Evolutionary conservation across 805 yeast genomes (phyloP).

Genomic region (Cyberlindnera bimundalis): DNA sequence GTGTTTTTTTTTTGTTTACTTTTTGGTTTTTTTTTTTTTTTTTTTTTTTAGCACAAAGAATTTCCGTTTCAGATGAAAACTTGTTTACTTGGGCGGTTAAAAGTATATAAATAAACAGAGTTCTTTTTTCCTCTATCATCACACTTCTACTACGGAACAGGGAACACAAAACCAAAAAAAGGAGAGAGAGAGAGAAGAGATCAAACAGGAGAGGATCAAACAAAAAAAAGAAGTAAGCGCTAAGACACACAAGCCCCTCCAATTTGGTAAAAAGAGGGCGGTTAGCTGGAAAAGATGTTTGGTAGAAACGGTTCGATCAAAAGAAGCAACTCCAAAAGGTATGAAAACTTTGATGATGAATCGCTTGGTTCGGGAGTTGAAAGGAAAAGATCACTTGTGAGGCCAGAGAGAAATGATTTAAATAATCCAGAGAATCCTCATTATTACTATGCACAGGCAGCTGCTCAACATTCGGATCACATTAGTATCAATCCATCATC

Average conservation of each 20-base stretch:
- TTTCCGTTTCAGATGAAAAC: too few species aligned
- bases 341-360: conserved; percentile 31
- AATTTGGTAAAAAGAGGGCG: too few species aligned
- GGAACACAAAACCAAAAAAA: background rate
- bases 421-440: conserved; percentile 69
- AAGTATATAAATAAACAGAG: too few species aligned
- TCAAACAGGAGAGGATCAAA: too few species aligned
- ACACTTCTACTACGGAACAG: too few species aligned
- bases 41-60: too few species aligned
- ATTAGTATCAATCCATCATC: conserved; percentile 63
- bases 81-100: too few species aligned
- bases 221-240: too few species aligned
- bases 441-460: conserved; percentile 72
- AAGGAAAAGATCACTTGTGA: conserved; percentile 66
- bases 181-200: background rate
- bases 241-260: too few species aligned
- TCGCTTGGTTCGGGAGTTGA: conserved; percentile 32
- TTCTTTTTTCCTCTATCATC: too few species aligned
- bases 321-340: conserved; percentile 21
- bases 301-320: conserved; percentile 25
- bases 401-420: conserved; percentile 75
- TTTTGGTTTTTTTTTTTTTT: too few species aligned
- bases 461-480: conserved; percentile 60
- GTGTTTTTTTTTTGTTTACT: too few species aligned
- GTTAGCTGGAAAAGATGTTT: conserved; percentile 16